A percentile compares a stretch with the other conserved stretches of the same genome.
These are phyloP conservation scores for Smithsoniella earleae DNA, from an alignment of 163 green algal genomes.

Conservation along the genomic window DNA sequence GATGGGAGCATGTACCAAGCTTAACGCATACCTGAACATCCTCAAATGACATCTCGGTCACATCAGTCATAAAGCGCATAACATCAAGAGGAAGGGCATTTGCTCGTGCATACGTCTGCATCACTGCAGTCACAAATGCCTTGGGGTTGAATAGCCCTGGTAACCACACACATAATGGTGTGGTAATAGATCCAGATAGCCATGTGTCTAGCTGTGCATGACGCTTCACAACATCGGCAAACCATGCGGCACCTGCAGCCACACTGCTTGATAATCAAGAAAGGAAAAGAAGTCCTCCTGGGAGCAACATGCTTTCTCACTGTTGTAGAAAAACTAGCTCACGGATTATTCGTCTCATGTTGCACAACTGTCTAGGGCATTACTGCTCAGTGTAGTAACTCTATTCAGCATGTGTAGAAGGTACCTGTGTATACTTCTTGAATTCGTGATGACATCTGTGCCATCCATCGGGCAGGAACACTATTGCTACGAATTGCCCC, in stretches of 20 bases:
- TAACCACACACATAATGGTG: constrained; percentile 63
- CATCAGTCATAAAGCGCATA: constrained; percentile 73
- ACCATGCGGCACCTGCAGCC: constrained; percentile 50
- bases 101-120: constrained; percentile 73
- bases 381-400: too few species aligned
- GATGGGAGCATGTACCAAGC: too few species aligned
- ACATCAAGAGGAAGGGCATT: constrained; percentile 72
- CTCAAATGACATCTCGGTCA: constrained; percentile 35
- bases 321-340: too few species aligned
- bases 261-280: too few species aligned
- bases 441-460: constrained; percentile 61
- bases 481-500: constrained; percentile 58
- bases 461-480: constrained; percentile 63
- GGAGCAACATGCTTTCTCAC: too few species aligned
- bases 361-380: too few species aligned
- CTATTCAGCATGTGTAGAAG: too few species aligned
- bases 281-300: too few species aligned
- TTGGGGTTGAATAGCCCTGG: constrained; percentile 82
- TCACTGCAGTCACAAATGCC: constrained; percentile 77
- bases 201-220: constrained; percentile 67
- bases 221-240: constrained; percentile 60
- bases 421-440: constrained; percentile 64
- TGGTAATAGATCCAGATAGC: constrained; percentile 56
- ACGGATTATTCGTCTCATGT: constrained; percentile 28
- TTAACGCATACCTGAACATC: too few species aligned